Evolutionary conservation across 441 rosid species (phyloP), one percentile per base, ranked within the genome.

Genomic region (Sinapis alba): DNA sequence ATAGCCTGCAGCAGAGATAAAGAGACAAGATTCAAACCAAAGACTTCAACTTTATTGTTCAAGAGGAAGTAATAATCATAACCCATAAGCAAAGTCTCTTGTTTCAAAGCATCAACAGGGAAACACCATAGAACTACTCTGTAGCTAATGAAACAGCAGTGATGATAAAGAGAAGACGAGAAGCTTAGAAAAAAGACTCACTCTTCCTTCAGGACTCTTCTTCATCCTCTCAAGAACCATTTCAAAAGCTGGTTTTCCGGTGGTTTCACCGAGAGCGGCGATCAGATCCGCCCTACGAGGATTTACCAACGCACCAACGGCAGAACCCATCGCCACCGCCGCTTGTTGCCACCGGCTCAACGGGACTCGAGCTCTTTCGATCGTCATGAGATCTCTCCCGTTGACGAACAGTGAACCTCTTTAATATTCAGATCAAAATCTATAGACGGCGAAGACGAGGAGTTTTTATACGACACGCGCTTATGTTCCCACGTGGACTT

Each of bases 261-360:
- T 93, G 3, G 99, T 91, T 80, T 95, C 98, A 16, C 97, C 96
- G 6, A 93, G 86, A 74, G 96, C 93, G 0, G 96, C 99, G 23
- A 95, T 90, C 47, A 93, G 84, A 88, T 93, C 98, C 2, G 94
- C 98, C 72, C 98, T 84, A 53, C 94, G 85, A 18, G 98, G 97
- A 69, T 93, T 86, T 0, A 91, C 69, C 72, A 95, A 78, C 19
- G 97, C 97, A 56, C 97, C 97, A 51, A 92, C 74, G 0, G 97
- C 98, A 20, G 98, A 94, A 65, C 97, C 97, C 65, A 88, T 73
- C 7, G 95, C 97, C 64, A 94, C 97, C 0, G 94, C 98, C 7
- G 93, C 97, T 84, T 85, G 96, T 76, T 94, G 97, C 98, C 98
- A 94, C 36, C 85, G 65, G 18, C 86, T 87, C n/a, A 94, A 84